A percentile compares a stretch with the other conserved stretches of the same genome.
Conservation (phyloP, 1,284 basidiomycete species). For the Vanrija pseudolonga region DNA sequence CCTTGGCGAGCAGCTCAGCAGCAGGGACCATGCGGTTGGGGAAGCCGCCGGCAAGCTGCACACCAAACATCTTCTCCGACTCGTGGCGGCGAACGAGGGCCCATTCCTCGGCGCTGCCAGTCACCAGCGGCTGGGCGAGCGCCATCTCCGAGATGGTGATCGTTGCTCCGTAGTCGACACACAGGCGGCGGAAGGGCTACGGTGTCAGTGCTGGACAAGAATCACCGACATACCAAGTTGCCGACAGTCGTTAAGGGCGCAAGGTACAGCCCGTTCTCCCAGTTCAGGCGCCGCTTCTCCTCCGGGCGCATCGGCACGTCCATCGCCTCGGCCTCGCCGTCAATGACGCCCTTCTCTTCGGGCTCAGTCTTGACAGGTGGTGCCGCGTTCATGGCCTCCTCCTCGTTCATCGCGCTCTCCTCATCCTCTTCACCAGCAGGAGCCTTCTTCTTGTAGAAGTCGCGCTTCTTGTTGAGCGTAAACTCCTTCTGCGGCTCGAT, state of each 20-base stretch:
- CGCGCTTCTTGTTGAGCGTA: conserved; percentile 21
- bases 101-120: conserved; percentile 85
- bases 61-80: conserved; percentile 82
- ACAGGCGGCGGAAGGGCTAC: conserved; percentile 88
- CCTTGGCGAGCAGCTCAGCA: conserved; percentile 75
- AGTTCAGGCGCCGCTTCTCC: conserved; percentile 84
- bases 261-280: conserved; percentile 85
- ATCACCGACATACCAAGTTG: conserved; percentile 64
- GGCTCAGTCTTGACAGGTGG: conserved; percentile 24
- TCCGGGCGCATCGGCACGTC: conserved; percentile 59
- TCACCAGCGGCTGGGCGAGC: conserved; percentile 72
- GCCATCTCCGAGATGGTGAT: conserved; percentile 95
- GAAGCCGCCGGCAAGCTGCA: conserved; percentile 62
- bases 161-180: conserved; percentile 79
- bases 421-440: conserved; percentile 40
- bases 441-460: conserved; percentile 4
- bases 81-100: conserved; percentile 82
- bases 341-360: conserved; percentile 28
- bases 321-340: conserved; percentile 34
- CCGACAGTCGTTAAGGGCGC: conserved; percentile 95
- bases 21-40: conserved; percentile 59
- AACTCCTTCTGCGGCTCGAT: conserved; percentile 53
- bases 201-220: not conserved
- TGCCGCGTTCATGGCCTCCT: conserved; percentile 22
- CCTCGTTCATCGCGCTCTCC: conserved; percentile 25